Conservation (phyloP, 78 protist species). For the Cavenderia fasciculata region DNA sequence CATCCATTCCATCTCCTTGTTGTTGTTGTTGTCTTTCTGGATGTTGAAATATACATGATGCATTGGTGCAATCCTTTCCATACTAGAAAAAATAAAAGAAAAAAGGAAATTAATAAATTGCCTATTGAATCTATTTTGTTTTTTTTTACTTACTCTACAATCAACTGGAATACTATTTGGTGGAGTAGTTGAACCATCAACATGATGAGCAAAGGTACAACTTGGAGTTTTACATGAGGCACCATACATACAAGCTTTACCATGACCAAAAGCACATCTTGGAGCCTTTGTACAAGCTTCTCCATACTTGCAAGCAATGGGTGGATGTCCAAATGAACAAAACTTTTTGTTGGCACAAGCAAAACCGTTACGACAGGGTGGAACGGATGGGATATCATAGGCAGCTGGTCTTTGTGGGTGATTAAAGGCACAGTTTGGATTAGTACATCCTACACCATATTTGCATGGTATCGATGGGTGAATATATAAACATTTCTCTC, state of each 20-base stretch:
- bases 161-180: too few species aligned
- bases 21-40: conserved; percentile 14
- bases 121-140: background rate
- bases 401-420: conserved; percentile 59
- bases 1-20: background rate
- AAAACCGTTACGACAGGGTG: conserved; percentile 65
- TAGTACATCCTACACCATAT: conserved; percentile 73
- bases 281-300: conserved; percentile 5
- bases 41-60: conserved; percentile 46
- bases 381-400: background rate
- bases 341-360: conserved; percentile 51
- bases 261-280: conserved; percentile 49
- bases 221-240: conserved; percentile 28
- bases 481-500: conserved; percentile 76
- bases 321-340: conserved; percentile 64
- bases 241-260: conserved; percentile 66
- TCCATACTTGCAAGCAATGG: conserved; percentile 44
- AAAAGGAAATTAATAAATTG: background rate
- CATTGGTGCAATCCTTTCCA: conserved; percentile 74
- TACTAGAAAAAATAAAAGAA: conserved; percentile 1
- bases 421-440: conserved; percentile 39
- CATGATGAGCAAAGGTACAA: conserved; percentile 52
- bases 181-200: conserved; percentile 2
- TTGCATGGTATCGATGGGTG: conserved; percentile 80
- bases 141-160: conserved; percentile 47